Evolutionary conservation across 805 yeast species (phyloP), one percentile per base, ranked within the genome.

Genomic region (Saturnispora bothae): DNA sequence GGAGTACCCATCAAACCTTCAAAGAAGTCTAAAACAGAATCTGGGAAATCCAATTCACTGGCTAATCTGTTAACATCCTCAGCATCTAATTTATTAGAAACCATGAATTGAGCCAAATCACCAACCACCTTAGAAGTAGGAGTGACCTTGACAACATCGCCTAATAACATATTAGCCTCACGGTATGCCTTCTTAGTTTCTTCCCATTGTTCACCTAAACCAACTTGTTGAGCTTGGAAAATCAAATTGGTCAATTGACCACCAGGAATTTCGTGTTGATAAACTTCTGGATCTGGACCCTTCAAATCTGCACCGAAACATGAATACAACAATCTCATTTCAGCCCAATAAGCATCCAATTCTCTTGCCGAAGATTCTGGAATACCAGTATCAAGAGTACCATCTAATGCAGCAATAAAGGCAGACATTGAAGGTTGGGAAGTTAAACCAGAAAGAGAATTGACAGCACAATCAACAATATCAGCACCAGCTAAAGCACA

Each of bases 101-200:
- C 98, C 98, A 92, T 92, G 57, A 92, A 92, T 67, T 92, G 99
- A n/a, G 98, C 98, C 64, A 92, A 75, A 58, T 92, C 99, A 53
- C 98, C 98, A 47, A 92, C 99, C 54, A 92, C 98, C 70, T 92
- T 92, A n/a, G 97, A 88, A 18, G 98, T 92, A 44, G 99, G 99
- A 9, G 99, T 92, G 38, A 92, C 99, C 69, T 92, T 92, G 53
- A 92, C 97, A 58, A 92, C 75, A 60, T 92, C 99, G 46, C 99
- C 99, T 47, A 92, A 71, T 46, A 92, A 70, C 53, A 71, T 64
- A 67, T 92, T 92, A 42, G 98, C 98, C 50, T 78, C 80, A 61
- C 79, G 80, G 65, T 92, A 92, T 20, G 96, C 92, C 59, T 75
- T 80, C 73, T 92, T 92, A 36, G 99, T 92, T 66, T 84, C 94